Conservation (phyloP, 78 protist species). For the Abeoforma whisleri region DNA sequence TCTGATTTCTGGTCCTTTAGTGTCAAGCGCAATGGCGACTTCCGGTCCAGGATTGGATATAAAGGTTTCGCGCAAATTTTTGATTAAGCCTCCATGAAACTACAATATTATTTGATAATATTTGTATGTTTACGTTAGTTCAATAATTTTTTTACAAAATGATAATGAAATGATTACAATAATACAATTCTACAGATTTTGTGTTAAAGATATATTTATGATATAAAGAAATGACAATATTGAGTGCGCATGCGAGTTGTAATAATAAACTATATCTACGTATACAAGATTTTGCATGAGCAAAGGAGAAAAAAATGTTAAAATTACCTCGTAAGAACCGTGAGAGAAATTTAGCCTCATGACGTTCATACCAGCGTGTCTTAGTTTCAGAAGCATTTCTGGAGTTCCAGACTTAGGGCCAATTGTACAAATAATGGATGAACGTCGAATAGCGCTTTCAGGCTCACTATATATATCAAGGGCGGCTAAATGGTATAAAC, state of each 20-base stretch:
- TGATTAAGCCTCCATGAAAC: slow-evolving; percentile 28
- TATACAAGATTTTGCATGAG: too few species aligned
- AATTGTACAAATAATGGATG: slow-evolving; percentile 51
- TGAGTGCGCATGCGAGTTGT: too few species aligned
- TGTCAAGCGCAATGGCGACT: slow-evolving; percentile 54
- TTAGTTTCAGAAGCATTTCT: slow-evolving; percentile 25
- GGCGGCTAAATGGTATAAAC: neutral
- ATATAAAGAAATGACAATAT: too few species aligned
- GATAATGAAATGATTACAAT: too few species aligned
- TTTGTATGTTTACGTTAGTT: too few species aligned
- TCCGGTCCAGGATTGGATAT: neutral
- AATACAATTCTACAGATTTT: too few species aligned
- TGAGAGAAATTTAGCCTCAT: slow-evolving; percentile 72
- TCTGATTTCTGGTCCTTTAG: slow-evolving; percentile 69
- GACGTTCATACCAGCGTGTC: slow-evolving; percentile 62
- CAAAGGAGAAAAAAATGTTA: too few species aligned
- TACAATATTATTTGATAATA: too few species aligned
- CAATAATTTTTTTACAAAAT: too few species aligned
- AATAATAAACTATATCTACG: too few species aligned
- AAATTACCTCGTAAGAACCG: slow-evolving; percentile 62
- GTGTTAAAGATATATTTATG: too few species aligned
- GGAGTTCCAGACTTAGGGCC: slow-evolving; percentile 42
- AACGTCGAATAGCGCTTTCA: slow-evolving; percentile 11
- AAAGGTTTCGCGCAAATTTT: slow-evolving; percentile 30
- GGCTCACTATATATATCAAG: slow-evolving; percentile 45